phyloP scores from a whole-genome alignment of 495 filamentous ascomycete species.

The Ramalina intermedia region DNA sequence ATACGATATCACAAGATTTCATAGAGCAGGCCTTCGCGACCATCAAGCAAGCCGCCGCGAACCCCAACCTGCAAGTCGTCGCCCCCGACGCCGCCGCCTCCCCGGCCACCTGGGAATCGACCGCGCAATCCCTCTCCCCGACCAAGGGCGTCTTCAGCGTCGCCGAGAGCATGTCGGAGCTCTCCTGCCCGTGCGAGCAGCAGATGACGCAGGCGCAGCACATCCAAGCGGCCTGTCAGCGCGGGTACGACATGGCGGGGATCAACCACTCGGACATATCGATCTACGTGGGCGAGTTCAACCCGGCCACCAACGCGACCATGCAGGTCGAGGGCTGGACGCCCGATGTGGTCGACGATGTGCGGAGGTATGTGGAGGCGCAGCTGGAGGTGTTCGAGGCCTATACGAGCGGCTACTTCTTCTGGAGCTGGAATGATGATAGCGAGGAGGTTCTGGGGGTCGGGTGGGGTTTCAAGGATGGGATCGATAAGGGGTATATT shows the following conservation, averaged over 20 bases:
- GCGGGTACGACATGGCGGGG: slow-evolving; percentile 14
- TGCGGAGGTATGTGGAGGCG: slow-evolving; percentile 26
- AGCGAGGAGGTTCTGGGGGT: slow-evolving; percentile 8
- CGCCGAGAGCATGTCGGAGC: slow-evolving; percentile 12
- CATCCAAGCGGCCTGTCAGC: slow-evolving; percentile 22
- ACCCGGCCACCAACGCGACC: slow-evolving; percentile 17
- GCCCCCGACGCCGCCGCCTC: slow-evolving; percentile 25
- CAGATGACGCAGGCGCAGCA: slow-evolving; percentile 20
- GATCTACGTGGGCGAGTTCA: slow-evolving; percentile 27
- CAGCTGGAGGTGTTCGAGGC: slow-evolving; percentile 25
- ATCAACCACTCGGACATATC: slow-evolving; percentile 15
- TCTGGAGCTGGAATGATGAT: slow-evolving; percentile 25
- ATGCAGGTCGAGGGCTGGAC: slow-evolving; percentile 16
- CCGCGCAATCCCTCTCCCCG: slow-evolving; percentile 16
- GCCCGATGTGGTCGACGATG: slow-evolving; percentile 16
- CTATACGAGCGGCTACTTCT: slow-evolving; percentile 23
- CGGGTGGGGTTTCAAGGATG: slow-evolving; percentile 24
- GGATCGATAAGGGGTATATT: slow-evolving; percentile 21
- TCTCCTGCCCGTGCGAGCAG: slow-evolving; percentile 4
- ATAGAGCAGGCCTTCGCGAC: slow-evolving; percentile 21
- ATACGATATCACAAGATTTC: slow-evolving; percentile 18
- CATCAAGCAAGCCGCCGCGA: slow-evolving; percentile 18
- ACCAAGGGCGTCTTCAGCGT: slow-evolving; percentile 16
- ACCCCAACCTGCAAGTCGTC: slow-evolving; percentile 22
- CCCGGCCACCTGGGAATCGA: slow-evolving; percentile 15